A percentile compares a stretch with the other conserved stretches of the same genome.
Conservation (phyloP, 2,329 filamentous ascomycete genomes). For the Colletotrichum echinochloae region DNA sequence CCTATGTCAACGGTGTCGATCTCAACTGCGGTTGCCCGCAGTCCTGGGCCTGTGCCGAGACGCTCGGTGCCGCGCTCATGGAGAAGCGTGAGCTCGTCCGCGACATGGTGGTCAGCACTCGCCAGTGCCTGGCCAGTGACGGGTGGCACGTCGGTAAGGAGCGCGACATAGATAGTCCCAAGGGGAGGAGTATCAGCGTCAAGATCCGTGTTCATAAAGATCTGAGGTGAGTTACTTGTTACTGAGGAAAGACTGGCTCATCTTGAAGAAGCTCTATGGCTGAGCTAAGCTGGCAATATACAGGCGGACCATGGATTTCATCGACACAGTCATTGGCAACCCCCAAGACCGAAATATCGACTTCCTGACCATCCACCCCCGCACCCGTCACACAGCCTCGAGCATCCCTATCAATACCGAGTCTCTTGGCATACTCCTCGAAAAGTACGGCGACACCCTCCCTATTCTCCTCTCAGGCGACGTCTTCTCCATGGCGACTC, state of each 20-base stretch:
- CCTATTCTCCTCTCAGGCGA: slow-evolving; percentile 78
- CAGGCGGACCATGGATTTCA: slow-evolving; percentile 70
- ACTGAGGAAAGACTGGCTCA: not conserved
- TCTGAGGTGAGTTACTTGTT: slow-evolving; percentile 57
- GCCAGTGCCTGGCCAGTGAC: slow-evolving; percentile 61
- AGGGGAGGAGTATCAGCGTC: slow-evolving; percentile 72
- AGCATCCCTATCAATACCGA: slow-evolving; percentile 71
- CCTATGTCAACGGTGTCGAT: slow-evolving; percentile 73
- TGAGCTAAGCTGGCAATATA: not conserved
- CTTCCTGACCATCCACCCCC: slow-evolving; percentile 78
- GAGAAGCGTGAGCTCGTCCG: slow-evolving; percentile 72
- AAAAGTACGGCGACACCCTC: slow-evolving; percentile 64
- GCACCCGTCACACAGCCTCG: slow-evolving; percentile 71
- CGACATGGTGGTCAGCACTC: slow-evolving; percentile 71
- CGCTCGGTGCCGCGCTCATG: slow-evolving; percentile 78
- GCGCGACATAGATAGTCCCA: slow-evolving; percentile 55
- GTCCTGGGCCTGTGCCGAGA: slow-evolving; percentile 77
- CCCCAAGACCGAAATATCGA: slow-evolving; percentile 66
- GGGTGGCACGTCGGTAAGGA: slow-evolving; percentile 65
- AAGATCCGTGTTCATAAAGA: slow-evolving; percentile 78
- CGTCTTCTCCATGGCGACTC: slow-evolving; percentile 67
- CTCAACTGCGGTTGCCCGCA: slow-evolving; percentile 81
- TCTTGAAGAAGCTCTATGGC: not conserved
- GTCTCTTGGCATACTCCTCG: slow-evolving; percentile 67
- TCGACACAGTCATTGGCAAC: slow-evolving; percentile 70